Base-by-base conservation (phyloP, 495 filamentous ascomycete genomes). In the Tuber umbilicatum region DNA sequence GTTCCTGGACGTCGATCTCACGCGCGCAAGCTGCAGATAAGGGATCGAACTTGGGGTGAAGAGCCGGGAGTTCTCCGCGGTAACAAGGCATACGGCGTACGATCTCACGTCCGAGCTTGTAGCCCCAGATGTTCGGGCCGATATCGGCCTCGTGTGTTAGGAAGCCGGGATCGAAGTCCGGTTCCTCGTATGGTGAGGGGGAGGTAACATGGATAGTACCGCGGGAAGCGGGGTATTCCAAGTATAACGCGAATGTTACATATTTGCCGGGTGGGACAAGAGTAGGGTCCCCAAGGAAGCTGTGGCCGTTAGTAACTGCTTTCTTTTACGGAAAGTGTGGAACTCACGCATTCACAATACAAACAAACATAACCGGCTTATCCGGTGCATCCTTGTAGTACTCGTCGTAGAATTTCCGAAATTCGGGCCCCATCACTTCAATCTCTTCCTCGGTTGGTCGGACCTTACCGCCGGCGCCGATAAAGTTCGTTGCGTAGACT, bases 21-120 rank as follows among this genome's bases (percentile, higher is more conserved):
- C 73, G 73, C 50, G 71, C 73, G 10, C 80, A 84, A 2, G 87
- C 88, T 27, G 85, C 82, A 7, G 85, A 87, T 4, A 80, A 83
- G 1, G 80, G 55, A 2, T 84, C 77, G 78, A 90, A 91, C 2
- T 74, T 79, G 3, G 89, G 89, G 70, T 90, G 89, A 7, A 81
- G 77, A 14, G 70, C 43, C 23, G 83, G 76, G 23, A 87, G 43
- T 78, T 90, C 88, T 42, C 89, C 89, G 10, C 85, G 83, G 76
- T 86, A 90, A 73, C 85, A 82, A 9, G 81, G 75, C 74, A 87
- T 86, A 0, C 88, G 86, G 0, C 89, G 85, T 40, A 85, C 81
- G 75, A 91, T 86, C 73, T 91, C 89, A 10, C 88, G 85, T 16
- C 81, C 78, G 74, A 85, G 83, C 79, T 90, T 90, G 82, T 90